These are phyloP conservation scores for Stagonosporopsis rhizophila DNA, from an alignment of 2,329 filamentous ascomycete species.

Conservation along the genomic window DNA sequence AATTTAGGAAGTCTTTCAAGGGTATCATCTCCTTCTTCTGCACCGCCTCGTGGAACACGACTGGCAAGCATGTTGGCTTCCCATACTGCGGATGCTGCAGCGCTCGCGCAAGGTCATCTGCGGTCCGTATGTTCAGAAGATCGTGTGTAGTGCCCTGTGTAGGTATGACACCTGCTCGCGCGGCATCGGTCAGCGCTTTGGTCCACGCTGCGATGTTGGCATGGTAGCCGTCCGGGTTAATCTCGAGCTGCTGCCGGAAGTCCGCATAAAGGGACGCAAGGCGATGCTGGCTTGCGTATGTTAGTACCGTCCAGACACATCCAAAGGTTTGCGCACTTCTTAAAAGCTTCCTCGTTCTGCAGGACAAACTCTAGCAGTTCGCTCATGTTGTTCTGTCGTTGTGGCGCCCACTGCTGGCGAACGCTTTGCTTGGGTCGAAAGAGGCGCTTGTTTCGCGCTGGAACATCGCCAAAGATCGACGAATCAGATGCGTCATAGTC, in stretches of 20 bases:
- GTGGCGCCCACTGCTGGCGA: conserved; percentile 26
- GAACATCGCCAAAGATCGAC: conserved; percentile 32
- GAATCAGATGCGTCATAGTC: conserved; percentile 22
- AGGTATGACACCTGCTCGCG: conserved; percentile 67
- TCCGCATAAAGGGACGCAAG: conserved; percentile 89
- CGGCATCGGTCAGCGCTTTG: conserved; percentile 72
- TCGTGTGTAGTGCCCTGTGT: conserved; percentile 50
- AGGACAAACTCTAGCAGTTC: conserved; percentile 70
- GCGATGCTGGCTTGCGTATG: conserved; percentile 64
- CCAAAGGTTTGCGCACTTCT: conserved; percentile 45
- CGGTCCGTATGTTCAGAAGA: conserved; percentile 59
- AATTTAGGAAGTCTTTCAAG: conserved; percentile 70
- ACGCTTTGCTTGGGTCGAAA: conserved; percentile 30
- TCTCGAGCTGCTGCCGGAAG: conserved; percentile 74
- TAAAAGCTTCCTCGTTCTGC: conserved; percentile 58
- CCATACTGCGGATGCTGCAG: conserved; percentile 82
- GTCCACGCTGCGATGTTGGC: conserved; percentile 85
- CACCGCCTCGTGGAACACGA: conserved; percentile 79
- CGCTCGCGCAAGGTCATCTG: conserved; percentile 70
- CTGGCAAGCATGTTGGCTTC: conserved; percentile 78
- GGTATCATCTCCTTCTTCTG: conserved; percentile 73
- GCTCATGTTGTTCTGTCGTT: conserved; percentile 58
- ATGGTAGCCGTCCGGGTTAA: conserved; percentile 84
- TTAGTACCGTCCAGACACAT: conserved; percentile 14
- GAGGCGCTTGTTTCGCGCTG: conserved; percentile 31